phyloP scores from a whole-genome alignment of 2,329 filamentous ascomycete species.

The Tricladium varicosporioides region DNA sequence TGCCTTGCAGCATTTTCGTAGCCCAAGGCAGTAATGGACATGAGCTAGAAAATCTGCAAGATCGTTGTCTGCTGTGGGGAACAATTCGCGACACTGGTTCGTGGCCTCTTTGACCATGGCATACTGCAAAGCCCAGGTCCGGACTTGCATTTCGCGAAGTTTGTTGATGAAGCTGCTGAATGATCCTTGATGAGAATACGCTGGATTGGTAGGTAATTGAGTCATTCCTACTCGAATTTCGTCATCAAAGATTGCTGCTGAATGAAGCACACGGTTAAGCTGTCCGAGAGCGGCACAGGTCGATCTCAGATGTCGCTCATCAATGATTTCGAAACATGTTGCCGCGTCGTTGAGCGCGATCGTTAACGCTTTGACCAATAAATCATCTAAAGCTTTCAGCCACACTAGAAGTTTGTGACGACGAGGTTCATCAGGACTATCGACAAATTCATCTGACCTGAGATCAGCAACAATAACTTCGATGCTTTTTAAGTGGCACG shows the following conservation, averaged over 20 bases:
- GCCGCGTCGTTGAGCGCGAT: slow-evolving; percentile 62
- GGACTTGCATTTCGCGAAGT: slow-evolving; percentile 82
- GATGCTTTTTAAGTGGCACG: slow-evolving; percentile 81
- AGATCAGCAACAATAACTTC: slow-evolving; percentile 76
- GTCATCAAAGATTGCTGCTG: slow-evolving; percentile 80
- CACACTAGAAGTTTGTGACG: slow-evolving; percentile 70
- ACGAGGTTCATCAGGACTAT: slow-evolving; percentile 60
- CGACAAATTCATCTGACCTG: slow-evolving; percentile 54
- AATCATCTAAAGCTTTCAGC: slow-evolving; percentile 75
- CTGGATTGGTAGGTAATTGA: slow-evolving; percentile 55
- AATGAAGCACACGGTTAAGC: slow-evolving; percentile 73
- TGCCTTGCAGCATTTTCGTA: slow-evolving; percentile 80
- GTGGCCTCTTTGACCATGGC: slow-evolving; percentile 74
- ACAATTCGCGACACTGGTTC: slow-evolving; percentile 61
- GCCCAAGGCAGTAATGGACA: slow-evolving; percentile 79
- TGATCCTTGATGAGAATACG: slow-evolving; percentile 39
- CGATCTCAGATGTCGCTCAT: slow-evolving; percentile 71
- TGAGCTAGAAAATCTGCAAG: slow-evolving; percentile 76
- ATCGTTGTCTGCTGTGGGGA: slow-evolving; percentile 66
- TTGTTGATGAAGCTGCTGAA: slow-evolving; percentile 62
- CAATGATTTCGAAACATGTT: slow-evolving; percentile 79
- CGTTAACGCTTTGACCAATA: slow-evolving; percentile 69
- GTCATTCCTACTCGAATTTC: slow-evolving; percentile 75
- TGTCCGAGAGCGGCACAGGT: slow-evolving; percentile 71
- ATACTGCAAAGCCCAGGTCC: slow-evolving; percentile 87